Conservation (phyloP, 768 basidiomycete species). For the Suillus discolor region DNA sequence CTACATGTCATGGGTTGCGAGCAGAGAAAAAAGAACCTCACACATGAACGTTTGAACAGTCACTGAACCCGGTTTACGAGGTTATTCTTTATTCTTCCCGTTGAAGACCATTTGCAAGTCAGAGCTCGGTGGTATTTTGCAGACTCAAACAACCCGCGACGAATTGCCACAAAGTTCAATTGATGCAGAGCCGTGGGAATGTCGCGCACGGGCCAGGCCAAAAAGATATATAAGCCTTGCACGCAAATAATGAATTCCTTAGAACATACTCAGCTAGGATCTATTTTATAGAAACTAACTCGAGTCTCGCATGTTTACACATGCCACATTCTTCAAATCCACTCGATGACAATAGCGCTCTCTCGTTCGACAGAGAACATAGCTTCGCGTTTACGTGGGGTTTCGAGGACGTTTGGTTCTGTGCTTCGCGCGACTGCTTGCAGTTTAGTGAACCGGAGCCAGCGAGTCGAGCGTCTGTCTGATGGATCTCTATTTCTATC, state of each 20-base stretch:
- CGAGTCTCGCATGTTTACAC: conserved; percentile 81
- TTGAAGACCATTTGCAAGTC: neutral
- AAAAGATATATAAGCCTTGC: conserved; percentile 35
- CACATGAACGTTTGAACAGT: neutral
- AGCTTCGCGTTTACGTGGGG: conserved; percentile 33
- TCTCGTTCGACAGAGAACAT: conserved; percentile 73
- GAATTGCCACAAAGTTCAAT: no score
- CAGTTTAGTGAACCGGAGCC: conserved; percentile 34
- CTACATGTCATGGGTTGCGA: neutral
- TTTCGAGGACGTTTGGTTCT: conserved; percentile 69
- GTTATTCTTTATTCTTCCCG: neutral
- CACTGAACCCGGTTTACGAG: no score
- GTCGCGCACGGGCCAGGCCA: conserved; percentile 36
- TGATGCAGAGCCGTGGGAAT: neutral
- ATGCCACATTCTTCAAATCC: conserved; percentile 74
- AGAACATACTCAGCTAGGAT: conserved; percentile 84
- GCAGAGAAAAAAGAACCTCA: neutral
- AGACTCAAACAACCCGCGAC: no score
- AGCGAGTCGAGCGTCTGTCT: conserved; percentile 65
- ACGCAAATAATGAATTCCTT: conserved; percentile 31
- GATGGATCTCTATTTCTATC: conserved; percentile 47
- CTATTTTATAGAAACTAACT: conserved; percentile 80
- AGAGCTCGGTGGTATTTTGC: neutral
- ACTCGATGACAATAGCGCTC: conserved; percentile 68
- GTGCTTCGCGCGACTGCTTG: conserved; percentile 30